Base-by-base conservation (phyloP, 352 stramenopile species). In the Phytopythium litorale region DNA sequence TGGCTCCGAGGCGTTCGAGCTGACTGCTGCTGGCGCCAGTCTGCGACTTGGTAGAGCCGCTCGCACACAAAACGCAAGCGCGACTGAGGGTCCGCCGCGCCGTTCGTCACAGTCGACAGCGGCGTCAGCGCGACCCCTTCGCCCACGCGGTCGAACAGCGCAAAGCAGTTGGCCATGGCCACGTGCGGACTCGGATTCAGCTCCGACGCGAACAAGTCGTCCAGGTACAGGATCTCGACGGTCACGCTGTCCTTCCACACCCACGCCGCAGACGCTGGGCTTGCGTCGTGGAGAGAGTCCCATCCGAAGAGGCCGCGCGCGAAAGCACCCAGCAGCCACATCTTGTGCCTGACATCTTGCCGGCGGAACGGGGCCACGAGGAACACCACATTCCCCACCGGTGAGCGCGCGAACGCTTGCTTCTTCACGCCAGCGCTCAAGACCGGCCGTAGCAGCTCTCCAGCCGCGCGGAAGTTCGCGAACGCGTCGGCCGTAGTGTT, bases 321-420 rank as follows among this genome's bases (percentile, higher is more conserved):
- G 48, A 92, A 88, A 11, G 84, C 79, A 15, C 84, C 84, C 7
- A 92, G 61, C 7, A 71, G 56, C 84, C 84, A 92, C 66, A 83
- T 74, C 58, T 87, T 88, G 64, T 92, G 84, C 59, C 84, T 87
- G 18, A 90, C 68, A 60, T 92, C 81, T 15, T 68, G 71, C 38
- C 80, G 70, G 7, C 79, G 76, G 48, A 91, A 81, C 4, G 84
- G 84, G 1, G 81, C 79, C 0, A 91, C 80, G n/a, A 92, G 45
- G 54, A 86, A 91, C 32, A 92, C 71, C 16, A 92, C 81, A 49
- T 76, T 89, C 25, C 73, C 76, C 15, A 89, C 79, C 8, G 81
- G 69, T 18, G 76, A 87, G 46, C 81, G 68, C 18, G 79, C 79
- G 57, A 89, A 91, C 2, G 79, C 76, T 60, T 90, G 80, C 52